Percentiles rank a stretch among this genome's conserved stretches.
These are phyloP conservation scores for Phytophthora cactorum DNA, from an alignment of 352 stramenopile genomes.

Conservation along the genomic window DNA sequence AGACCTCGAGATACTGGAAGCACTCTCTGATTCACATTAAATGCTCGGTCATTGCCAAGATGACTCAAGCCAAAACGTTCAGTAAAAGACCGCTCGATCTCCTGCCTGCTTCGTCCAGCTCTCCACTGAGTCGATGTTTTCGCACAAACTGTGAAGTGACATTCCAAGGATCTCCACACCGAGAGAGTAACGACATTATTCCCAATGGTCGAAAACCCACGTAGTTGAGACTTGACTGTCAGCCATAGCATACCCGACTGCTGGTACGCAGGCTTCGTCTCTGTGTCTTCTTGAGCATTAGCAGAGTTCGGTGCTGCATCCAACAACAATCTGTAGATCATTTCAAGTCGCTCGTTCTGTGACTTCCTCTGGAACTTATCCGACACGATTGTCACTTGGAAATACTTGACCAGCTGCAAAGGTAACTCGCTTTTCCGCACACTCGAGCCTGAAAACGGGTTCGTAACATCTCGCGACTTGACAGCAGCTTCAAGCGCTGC, in stretches of 20 bases:
- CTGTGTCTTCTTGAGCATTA: constrained; percentile 9
- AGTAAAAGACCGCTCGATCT: constrained; percentile 42
- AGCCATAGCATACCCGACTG: constrained; percentile 8
- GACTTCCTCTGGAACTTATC: constrained; percentile 53
- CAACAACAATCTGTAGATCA: constrained; percentile 52
- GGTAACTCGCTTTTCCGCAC: constrained; percentile 39
- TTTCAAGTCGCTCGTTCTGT: constrained; percentile 52
- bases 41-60: constrained; percentile 52
- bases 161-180: constrained; percentile 47
- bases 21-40: constrained; percentile 43
- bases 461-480: constrained; percentile 41
- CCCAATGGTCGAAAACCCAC: constrained; percentile 46
- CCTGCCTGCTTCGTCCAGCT: constrained; percentile 19
- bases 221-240: constrained; percentile 23
- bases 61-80: constrained; percentile 65
- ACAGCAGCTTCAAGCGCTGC: constrained; percentile 47
- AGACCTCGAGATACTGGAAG: constrained; percentile 47
- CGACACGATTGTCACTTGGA: constrained; percentile 60
- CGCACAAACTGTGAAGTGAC: constrained; percentile 50
- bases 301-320: background rate
- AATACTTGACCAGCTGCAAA: constrained; percentile 36
- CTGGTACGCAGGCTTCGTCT: constrained; percentile 6
- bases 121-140: constrained; percentile 60
- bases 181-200: constrained; percentile 42
- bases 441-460: constrained; percentile 45